Evolutionary conservation across 768 basidiomycete species (phyloP).

Genomic region (Tulasnella sp.): DNA sequence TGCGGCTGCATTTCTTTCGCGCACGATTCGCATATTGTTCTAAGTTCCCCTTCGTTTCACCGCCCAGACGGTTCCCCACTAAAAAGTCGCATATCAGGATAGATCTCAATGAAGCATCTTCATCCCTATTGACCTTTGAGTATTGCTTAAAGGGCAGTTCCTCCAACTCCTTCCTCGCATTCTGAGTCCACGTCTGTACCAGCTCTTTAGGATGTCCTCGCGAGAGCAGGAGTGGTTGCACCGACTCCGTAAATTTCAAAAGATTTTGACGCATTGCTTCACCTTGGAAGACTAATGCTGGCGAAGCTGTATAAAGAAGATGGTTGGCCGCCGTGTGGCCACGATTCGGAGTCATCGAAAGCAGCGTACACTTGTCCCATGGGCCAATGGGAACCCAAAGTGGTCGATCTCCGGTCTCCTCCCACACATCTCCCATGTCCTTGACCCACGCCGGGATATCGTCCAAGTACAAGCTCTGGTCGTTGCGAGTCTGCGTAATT

Average conservation of each 20-base stretch:
- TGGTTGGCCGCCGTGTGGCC: no score
- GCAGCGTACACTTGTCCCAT: background rate
- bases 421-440: constrained; percentile 9
- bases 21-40: background rate
- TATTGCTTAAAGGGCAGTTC: background rate
- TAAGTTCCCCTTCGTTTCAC: background rate
- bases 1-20: background rate
- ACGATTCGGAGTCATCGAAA: no score
- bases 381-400: background rate
- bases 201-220: background rate
- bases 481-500: background rate
- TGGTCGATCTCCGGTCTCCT: background rate
- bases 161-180: background rate
- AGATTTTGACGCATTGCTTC: background rate
- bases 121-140: background rate
- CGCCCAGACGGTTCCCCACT: background rate
- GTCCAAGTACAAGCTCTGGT: background rate
- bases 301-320: background rate
- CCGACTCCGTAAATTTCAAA: background rate
- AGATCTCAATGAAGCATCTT: background rate
- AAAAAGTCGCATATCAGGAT: background rate
- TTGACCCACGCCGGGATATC: background rate
- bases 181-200: background rate
- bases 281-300: background rate
- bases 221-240: background rate